Evolutionary conservation across 1,284 basidiomycete genomes (phyloP), one percentile per base, ranked within the genome.

Genomic region (Cryptococcus sp.): DNA sequence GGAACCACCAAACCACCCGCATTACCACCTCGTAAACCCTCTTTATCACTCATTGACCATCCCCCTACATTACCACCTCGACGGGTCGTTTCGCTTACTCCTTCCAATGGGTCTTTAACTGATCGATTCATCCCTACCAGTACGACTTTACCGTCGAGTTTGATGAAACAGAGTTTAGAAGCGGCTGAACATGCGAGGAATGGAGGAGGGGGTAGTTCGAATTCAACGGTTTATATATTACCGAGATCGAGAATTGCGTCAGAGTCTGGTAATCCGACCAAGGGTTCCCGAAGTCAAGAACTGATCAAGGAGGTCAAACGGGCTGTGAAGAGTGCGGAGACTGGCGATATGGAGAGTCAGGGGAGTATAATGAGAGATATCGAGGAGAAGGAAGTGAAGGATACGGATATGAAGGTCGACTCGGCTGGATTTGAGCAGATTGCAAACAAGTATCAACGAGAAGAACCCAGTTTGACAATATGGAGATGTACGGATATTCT

Each of bases 401-500:
- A 49, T 32, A 13, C 32, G 7, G 30, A 8, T 34, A 34, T n/a
- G 23, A 8, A 8, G 13, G 34, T 11, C 10, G 34, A 33, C 10
- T 7, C 8, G 23, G 23, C 23, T 23, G 23, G 23, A 8, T 49
- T 49, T 34, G 47, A 30, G 13, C 7, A 23, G 5, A 34, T 46
- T 8, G 42, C 51, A 6, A n/a, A 46, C 33, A n/a, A 10, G 13
- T 46, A 46, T n/a, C n/a, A 7, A 30, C 5, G 5, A 5, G 14
- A 35, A n/a, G 44, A 53, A 5, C 42, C 42, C 5, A 15, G 14
- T 35, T 5, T 46, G 6, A 33, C n/a, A 6, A n/a, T 46, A 34
- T 53, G 51, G 51, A 46, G 33, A 32, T 53, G 51, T 32, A 31
- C 30, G 10, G 51, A 53, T 41, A 31, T 46, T 2, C 30, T 53